Base-by-base conservation (phyloP, 805 yeast genomes). In the Candida lessepsii region DNA sequence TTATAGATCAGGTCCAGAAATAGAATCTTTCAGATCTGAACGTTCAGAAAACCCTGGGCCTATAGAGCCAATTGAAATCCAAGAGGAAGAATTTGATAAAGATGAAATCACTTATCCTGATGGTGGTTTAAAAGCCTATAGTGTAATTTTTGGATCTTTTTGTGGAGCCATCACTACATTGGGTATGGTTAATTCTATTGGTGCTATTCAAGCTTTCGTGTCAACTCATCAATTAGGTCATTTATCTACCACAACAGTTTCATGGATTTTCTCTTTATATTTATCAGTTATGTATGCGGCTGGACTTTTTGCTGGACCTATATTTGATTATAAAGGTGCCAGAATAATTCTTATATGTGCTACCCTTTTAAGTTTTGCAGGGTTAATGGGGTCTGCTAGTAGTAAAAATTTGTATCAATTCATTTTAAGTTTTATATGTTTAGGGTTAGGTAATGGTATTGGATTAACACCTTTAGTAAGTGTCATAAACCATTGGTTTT, bases 401-500 rank as follows among this genome's bases (percentile, higher is more conserved):
- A 71, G 83, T 52, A 63, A 61, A 1, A 51, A 67, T 3, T 67
- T 78, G 8, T 80, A 75, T 64, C 86, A 83, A 41, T 83, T 83
- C 49, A 69, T 83, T n/a, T 54, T 82, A 16, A 67, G 82, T 20
- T 78, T 82, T 51, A 47, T 82, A 2, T 65, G 75, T 27, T 61
- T 72, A 29, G 89, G 86, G 2, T 44, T 74, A 9, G 86, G 86
- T 0, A 69, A 75, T 20, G 83, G 83, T 2, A 61, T 81, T 20
- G 63, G 78, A 17, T 71, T 78, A 58, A 71, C 82, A 7, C 86
- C 88, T 0, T 51, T 79, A 14, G 65, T 83, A 2, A 75, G 84
- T 9, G 78, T 76, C n/a, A 70, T 81, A 1, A 76, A 81, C 16
- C 86, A 83, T 46, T 83, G 86, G 81, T 83, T 83, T 53, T 63